Conservation (phyloP, 2,329 filamentous ascomycete genomes). For the Salinomyces thailandicus region DNA sequence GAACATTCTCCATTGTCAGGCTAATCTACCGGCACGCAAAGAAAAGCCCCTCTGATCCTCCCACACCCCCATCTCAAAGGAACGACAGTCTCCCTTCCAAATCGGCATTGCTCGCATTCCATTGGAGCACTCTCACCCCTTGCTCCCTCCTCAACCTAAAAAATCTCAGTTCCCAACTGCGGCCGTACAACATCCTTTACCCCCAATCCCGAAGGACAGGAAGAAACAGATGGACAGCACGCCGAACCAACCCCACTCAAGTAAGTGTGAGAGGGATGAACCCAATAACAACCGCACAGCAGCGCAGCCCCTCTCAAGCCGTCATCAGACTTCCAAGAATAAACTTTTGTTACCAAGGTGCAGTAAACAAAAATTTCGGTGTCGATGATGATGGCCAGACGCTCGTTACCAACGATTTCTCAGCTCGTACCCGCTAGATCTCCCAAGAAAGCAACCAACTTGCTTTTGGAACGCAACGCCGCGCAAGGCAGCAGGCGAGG, state of each 20-base stretch:
- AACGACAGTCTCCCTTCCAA: too few relatives aligned
- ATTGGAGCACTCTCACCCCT: too few relatives aligned
- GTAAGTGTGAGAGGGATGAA: conserved; percentile 24
- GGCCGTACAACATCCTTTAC: conserved; percentile 1
- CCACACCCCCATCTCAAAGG: not conserved
- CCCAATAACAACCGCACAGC: conserved; percentile 24
- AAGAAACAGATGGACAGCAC: conserved; percentile 2
- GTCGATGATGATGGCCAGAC: conserved; percentile 7
- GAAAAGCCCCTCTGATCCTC: not conserved
- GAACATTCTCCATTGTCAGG: conserved; percentile 3
- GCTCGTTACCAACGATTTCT: conserved; percentile 13
- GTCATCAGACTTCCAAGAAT: conserved; percentile 2
- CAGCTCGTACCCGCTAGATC: conserved; percentile 8
- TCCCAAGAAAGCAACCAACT: conserved; percentile 3
- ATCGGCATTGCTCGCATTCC: too few relatives aligned
- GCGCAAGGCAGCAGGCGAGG: conserved; percentile 14
- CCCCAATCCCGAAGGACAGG: conserved; percentile 1
- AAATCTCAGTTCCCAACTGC: not conserved
- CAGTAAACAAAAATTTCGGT: not conserved
- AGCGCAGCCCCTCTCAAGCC: conserved; percentile 19
- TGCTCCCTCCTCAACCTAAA: not conserved
- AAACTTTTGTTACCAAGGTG: too few relatives aligned
- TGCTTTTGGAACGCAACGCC: conserved; percentile 4
- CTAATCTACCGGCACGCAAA: conserved; percentile 3
- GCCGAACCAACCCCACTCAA: conserved; percentile 25